Conservation (phyloP, 2,329 filamentous ascomycete species). For the Celoporthe dispersa region DNA sequence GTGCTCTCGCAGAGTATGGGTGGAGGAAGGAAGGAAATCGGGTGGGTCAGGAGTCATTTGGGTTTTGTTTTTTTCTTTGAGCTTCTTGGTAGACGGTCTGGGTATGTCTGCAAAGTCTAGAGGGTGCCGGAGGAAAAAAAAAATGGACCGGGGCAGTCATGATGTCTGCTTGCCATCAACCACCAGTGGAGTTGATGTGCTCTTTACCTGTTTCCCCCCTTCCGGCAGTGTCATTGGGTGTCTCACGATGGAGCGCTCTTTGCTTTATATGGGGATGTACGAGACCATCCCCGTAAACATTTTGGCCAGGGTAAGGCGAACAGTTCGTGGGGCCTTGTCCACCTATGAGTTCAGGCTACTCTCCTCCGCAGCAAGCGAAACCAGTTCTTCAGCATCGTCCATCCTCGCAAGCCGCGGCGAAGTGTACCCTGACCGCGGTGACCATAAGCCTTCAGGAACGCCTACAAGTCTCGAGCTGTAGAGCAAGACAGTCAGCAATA, state of each 20-base stretch:
- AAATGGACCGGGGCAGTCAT: not conserved
- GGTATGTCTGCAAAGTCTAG: constrained; percentile 4
- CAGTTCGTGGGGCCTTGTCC: not conserved
- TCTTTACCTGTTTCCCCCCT: not conserved
- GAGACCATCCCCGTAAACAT: not conserved
- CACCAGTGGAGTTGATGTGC: not conserved
- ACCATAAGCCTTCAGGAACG: not conserved
- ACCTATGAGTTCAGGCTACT: not conserved
- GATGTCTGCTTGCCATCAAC: not conserved
- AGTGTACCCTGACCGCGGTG: not conserved
- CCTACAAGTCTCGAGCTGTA: not conserved
- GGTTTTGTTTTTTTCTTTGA: not conserved
- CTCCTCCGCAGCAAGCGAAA: not conserved
- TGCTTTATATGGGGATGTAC: not conserved
- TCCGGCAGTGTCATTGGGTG: not conserved
- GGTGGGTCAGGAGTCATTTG: constrained; percentile 8
- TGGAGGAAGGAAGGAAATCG: not conserved
- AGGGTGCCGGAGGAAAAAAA: not conserved
- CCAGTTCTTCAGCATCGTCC: not conserved
- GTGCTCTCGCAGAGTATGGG: not conserved
- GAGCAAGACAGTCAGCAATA: not conserved
- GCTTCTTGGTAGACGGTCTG: not conserved
- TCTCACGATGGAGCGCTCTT: not conserved
- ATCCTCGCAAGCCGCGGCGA: not conserved
- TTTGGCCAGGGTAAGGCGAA: not conserved